phyloP scores from a whole-genome alignment of 2,329 filamentous ascomycete genomes.

The Gaeumannomyces tritici region DNA sequence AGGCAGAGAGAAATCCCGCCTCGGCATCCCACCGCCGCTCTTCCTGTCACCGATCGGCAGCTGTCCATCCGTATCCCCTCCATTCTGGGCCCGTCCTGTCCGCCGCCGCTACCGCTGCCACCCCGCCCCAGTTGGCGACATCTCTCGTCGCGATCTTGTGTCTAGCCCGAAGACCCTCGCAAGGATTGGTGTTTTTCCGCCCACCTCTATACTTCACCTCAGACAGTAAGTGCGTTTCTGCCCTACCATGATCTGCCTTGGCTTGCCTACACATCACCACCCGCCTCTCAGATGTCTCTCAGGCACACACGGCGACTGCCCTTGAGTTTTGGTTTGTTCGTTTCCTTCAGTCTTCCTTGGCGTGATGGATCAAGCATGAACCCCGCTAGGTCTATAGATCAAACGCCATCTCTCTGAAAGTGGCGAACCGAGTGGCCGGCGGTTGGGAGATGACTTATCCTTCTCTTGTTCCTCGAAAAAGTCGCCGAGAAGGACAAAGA shows the following conservation, averaged over 20 bases:
- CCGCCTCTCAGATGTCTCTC: not conserved
- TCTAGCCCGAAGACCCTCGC: not conserved
- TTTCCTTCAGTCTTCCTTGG: not conserved
- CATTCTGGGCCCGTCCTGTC: not conserved
- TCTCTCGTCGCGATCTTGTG: not conserved
- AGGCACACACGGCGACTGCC: not conserved
- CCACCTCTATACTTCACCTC: not conserved
- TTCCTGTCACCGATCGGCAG: not conserved
- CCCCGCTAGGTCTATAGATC: not conserved
- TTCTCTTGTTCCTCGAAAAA: not conserved
- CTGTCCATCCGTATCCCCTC: not conserved
- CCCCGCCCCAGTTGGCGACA: not conserved
- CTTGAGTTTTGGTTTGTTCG: not conserved
- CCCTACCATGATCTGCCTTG: not conserved
- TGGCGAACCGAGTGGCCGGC: not conserved
- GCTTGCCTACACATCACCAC: not conserved
- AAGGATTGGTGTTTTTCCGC: not conserved
- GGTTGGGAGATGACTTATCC: not conserved
- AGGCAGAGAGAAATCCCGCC: not conserved
- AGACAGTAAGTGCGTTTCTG: not conserved
- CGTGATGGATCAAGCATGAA: not conserved
- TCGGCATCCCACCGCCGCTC: not conserved
- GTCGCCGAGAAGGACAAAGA: not conserved
- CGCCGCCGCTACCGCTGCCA: too few species aligned
- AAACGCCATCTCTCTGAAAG: not conserved